Conservation (phyloP, 163 green algal genomes). For the Scenedesmus sp. region DNA sequence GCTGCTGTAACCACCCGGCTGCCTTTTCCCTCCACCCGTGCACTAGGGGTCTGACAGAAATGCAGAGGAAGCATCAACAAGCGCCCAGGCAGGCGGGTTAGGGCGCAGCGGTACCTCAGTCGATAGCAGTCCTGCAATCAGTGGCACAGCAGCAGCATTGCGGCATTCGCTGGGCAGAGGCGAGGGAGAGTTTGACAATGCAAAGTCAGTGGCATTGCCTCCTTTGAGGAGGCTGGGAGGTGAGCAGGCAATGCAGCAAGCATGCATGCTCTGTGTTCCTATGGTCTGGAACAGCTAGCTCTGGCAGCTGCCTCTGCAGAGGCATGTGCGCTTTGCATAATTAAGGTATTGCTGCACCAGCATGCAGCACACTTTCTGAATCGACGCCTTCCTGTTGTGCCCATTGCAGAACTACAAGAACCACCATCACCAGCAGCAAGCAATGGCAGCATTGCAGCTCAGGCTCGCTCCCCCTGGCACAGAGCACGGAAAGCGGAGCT, state of each 20-base stretch:
- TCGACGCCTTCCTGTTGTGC: neutral
- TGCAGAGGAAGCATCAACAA: neutral
- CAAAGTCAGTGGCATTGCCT: constrained; percentile 9
- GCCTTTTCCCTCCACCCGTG: neutral
- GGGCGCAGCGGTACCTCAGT: neutral
- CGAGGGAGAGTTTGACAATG: neutral
- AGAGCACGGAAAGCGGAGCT: constrained; percentile 61
- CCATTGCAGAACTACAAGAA: neutral
- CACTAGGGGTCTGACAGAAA: neutral
- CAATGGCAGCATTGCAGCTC: neutral
- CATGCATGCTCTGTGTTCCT: neutral
- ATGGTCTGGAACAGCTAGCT: neutral
- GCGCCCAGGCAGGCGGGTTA: neutral
- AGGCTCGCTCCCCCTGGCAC: constrained; percentile 48
- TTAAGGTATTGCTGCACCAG: neutral
- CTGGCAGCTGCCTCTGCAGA: no score
- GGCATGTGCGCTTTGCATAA: neutral
- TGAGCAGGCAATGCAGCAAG: neutral
- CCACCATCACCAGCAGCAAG: neutral
- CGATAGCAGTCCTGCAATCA: neutral
- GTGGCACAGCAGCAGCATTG: neutral
- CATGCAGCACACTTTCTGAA: neutral
- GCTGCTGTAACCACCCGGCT: neutral
- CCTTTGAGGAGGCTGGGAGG: constrained; percentile 2
- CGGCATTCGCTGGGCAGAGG: neutral